A percentile compares a stretch with the other conserved stretches of the same genome.
These are phyloP conservation scores for Solanum virginianum DNA, from an alignment of 257 asterid genomes.

Conservation along the genomic window DNA sequence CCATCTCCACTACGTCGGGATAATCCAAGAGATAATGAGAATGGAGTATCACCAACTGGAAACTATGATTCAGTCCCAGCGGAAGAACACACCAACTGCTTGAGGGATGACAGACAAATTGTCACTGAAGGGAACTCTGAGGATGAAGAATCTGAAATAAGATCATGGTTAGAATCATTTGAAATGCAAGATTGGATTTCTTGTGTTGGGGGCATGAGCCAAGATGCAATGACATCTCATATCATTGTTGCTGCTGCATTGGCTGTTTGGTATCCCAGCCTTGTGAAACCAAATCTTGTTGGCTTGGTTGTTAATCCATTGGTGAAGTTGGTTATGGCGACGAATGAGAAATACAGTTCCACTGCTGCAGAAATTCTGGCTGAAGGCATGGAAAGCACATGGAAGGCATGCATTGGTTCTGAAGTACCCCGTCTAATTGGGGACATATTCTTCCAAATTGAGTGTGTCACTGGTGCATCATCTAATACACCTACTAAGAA, in stretches of 20 bases:
- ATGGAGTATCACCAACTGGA: slow-evolving; percentile 25
- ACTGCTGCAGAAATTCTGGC: slow-evolving; percentile 98
- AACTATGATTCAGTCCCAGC: slow-evolving; percentile 11
- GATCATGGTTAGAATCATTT: slow-evolving; percentile 80
- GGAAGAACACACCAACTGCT: neutral
- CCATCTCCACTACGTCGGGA: slow-evolving; percentile 51
- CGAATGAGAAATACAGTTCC: slow-evolving; percentile 73
- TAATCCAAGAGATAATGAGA: slow-evolving; percentile 19
- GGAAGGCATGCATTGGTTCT: slow-evolving; percentile 66
- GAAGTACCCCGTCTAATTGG: slow-evolving; percentile 72
- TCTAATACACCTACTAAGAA: slow-evolving; percentile 25
- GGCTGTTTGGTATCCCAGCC: slow-evolving; percentile 95
- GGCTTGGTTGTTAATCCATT: slow-evolving; percentile 58
- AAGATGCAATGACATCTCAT: slow-evolving; percentile 96
- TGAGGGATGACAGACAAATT: slow-evolving; percentile 13
- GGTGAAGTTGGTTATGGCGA: slow-evolving; percentile 79
- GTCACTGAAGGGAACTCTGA: slow-evolving; percentile 21
- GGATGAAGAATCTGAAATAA: slow-evolving; percentile 53
- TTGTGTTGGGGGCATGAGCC: slow-evolving; percentile 83
- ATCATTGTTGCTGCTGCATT: slow-evolving; percentile 89
- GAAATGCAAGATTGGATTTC: slow-evolving; percentile 88
- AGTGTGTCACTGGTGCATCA: slow-evolving; percentile 74
- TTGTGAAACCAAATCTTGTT: slow-evolving; percentile 58
- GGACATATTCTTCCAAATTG: slow-evolving; percentile 91
- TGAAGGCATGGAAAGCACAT: slow-evolving; percentile 96